Base-by-base conservation (phyloP, 768 basidiomycete species). In the Botryobasidium botryosum region DNA sequence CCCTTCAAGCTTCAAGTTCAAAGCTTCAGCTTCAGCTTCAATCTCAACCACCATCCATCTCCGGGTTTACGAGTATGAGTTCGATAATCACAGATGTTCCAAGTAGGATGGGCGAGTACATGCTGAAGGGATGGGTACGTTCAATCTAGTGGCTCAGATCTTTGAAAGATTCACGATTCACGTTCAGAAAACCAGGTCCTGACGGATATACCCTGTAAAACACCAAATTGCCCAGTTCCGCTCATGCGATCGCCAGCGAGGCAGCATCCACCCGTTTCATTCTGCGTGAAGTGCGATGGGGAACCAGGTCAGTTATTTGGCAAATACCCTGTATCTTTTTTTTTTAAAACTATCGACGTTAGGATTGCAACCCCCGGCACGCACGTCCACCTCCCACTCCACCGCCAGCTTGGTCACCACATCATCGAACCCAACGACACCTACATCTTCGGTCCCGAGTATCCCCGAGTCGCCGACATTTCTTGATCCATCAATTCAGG, bases 391-490 rank as follows among this genome's bases (percentile, higher is more conserved):
- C 33, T 26, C 40, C 4, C 4, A 23, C 15, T 18, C 29, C 6
- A 45, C 23, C 7, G 25, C 45, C 8, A 20, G 17, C 3, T 29
- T 31, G 6, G 27, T 10, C 13, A 38, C 35, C 37, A 46, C 39
- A 39, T 32, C 33, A 15, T 12, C 18, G n/a, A 29, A 46, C 3
- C 26, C 29, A n/a, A 2, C 18, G 23, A 37, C 37, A n/a, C 42
- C 44, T 21, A 6, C 37, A 20, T 52, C 53, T 24, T 52, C 63
- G 13, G 61, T 80, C 81, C 25, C 68, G 75, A 15, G 62, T 74
- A 35, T 82, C 82, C 83, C 1, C 81, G 84, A 18, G 74, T 77
- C 4, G 87, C 85, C 6, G 82, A 86, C 51, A 53, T 78, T 6
- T 81, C 81, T 15, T 71, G 70, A 49, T 7, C 69, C 71, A 23